phyloP scores from a whole-genome alignment of 805 yeast species.

The Danielia reshetovae region DNA sequence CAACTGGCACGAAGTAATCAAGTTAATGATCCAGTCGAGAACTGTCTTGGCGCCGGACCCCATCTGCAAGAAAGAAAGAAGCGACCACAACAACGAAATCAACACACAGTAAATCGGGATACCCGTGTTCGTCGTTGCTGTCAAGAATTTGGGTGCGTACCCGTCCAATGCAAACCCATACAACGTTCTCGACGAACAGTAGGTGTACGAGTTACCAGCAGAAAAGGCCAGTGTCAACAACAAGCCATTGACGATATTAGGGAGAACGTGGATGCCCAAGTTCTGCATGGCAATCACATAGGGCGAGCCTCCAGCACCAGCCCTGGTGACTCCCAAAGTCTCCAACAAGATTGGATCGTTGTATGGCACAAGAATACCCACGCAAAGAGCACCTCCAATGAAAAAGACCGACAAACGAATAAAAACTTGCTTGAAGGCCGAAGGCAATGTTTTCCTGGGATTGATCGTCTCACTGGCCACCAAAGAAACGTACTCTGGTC shows the following conservation, averaged over 20 bases:
- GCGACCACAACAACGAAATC: conserved; percentile 48
- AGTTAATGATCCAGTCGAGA: conserved; percentile 32
- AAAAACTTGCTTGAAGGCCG: conserved; percentile 73
- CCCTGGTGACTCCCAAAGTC: conserved; percentile 52
- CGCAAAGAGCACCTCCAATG: conserved; percentile 70
- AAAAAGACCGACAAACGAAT: conserved; percentile 64
- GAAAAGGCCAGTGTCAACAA: conserved; percentile 74
- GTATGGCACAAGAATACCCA: conserved; percentile 71
- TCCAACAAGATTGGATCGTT: conserved; percentile 56
- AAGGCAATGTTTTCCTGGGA: conserved; percentile 71
- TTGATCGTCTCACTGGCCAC: conserved; percentile 76
- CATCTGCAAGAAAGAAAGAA: conserved; percentile 60
- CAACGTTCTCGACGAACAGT: conserved; percentile 71
- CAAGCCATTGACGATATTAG: conserved; percentile 74
- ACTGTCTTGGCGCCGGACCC: conserved; percentile 27
- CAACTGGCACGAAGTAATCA: conserved; percentile 27
- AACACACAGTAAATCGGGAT: conserved; percentile 45
- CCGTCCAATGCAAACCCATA: conserved; percentile 72
- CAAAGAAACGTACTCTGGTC: conserved; percentile 83
- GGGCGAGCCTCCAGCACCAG: conserved; percentile 83
- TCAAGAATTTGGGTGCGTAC: conserved; percentile 69
- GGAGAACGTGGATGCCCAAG: conserved; percentile 62
- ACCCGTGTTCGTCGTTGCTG: conserved; percentile 43
- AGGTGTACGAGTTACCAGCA: conserved; percentile 77
- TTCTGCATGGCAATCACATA: conserved; percentile 76